These are phyloP conservation scores for Torulaspora franciscae DNA, from an alignment of 805 yeast genomes.

Conservation along the genomic window DNA sequence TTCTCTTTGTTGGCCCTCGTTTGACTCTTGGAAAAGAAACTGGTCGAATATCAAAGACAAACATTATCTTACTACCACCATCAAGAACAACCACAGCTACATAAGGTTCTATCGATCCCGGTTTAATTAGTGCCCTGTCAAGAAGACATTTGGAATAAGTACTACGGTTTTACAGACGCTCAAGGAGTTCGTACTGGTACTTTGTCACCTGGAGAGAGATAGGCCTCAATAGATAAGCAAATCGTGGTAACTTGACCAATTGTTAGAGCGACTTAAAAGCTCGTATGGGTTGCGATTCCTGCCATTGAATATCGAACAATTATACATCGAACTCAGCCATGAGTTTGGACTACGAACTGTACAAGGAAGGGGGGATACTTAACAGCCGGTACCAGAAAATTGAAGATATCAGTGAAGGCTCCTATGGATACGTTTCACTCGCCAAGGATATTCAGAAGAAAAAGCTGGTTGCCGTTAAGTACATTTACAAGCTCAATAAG, in stretches of 20 bases:
- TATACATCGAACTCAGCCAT: slow-evolving; percentile 8
- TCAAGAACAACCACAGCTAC: background rate
- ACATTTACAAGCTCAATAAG: slow-evolving; percentile 58
- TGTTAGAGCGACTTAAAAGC: background rate
- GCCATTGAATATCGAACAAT: background rate
- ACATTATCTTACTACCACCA: background rate
- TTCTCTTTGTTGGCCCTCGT: slow-evolving; percentile 1
- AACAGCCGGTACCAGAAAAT: slow-evolving; percentile 62
- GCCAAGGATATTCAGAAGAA: slow-evolving; percentile 61
- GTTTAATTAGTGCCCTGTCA: background rate
- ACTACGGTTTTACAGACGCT: background rate
- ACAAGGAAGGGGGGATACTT: slow-evolving; percentile 48
- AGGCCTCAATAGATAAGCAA: slow-evolving; percentile 1
- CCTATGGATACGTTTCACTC: slow-evolving; percentile 85
- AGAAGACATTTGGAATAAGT: background rate
- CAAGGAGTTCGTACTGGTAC: background rate
- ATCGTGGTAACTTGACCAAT: background rate
- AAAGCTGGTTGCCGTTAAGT: slow-evolving; percentile 76
- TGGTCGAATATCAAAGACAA: slow-evolving; percentile 6
- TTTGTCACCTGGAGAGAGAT: background rate
- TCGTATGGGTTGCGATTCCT: background rate
- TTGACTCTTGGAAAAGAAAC: slow-evolving; percentile 8
- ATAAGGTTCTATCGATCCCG: slow-evolving; percentile 3
- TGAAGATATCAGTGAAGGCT: slow-evolving; percentile 80
- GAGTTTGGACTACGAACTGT: slow-evolving; percentile 37